A percentile compares a stretch with the other conserved stretches of the same genome.
These are phyloP conservation scores for Alternaria postmessia DNA, from an alignment of 2,329 filamentous ascomycete species.

Conservation along the genomic window DNA sequence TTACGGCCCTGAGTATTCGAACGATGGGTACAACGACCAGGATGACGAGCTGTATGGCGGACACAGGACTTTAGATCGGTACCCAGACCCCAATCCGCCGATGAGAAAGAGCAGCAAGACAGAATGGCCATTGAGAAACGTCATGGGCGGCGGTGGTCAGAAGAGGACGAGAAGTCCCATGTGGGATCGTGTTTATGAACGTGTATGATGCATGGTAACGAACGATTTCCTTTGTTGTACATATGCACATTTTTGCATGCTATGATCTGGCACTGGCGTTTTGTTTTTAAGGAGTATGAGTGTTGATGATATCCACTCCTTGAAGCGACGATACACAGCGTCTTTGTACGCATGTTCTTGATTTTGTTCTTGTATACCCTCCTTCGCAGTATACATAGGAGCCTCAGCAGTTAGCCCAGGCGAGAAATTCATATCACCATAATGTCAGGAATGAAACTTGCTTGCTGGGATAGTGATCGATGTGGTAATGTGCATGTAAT, in stretches of 20 bases:
- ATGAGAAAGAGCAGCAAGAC: slow-evolving; percentile 29
- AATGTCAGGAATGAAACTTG: background rate
- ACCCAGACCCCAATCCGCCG: slow-evolving; percentile 27
- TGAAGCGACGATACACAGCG: slow-evolving; percentile 9
- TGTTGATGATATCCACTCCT: slow-evolving; percentile 13
- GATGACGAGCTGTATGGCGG: slow-evolving; percentile 44
- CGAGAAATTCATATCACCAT: background rate
- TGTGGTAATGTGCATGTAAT: slow-evolving; percentile 15
- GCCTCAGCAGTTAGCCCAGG: background rate
- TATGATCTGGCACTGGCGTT: slow-evolving; percentile 4
- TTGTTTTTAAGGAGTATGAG: background rate
- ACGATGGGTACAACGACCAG: slow-evolving; percentile 21
- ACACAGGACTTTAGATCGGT: slow-evolving; percentile 36
- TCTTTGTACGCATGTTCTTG: background rate
- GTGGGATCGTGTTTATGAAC: slow-evolving; percentile 46
- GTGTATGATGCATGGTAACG: slow-evolving; percentile 15
- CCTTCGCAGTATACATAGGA: background rate
- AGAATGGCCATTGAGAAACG: slow-evolving; percentile 45
- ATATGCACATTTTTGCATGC: slow-evolving; percentile 11
- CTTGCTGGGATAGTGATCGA: background rate
- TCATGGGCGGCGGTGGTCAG: slow-evolving; percentile 21
- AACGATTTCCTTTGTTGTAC: slow-evolving; percentile 28
- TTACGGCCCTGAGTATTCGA: slow-evolving; percentile 41
- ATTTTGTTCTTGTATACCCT: slow-evolving; percentile 7
- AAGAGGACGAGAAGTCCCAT: slow-evolving; percentile 37